These are phyloP conservation scores for Ascosphaera apis DNA, from an alignment of 2,329 filamentous ascomycete species.

Conservation along the genomic window DNA sequence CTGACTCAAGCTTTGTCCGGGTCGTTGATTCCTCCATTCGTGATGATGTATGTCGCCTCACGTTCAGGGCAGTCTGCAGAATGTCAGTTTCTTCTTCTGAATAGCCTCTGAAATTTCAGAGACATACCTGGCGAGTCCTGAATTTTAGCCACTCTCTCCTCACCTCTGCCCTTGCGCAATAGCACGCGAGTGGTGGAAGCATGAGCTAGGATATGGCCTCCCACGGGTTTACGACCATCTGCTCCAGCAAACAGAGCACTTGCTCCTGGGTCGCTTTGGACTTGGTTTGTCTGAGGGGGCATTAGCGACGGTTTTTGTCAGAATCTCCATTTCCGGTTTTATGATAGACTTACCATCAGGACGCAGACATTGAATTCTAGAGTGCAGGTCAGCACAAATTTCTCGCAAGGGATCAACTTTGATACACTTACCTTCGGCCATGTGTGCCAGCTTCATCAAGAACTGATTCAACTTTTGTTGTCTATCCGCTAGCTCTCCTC, in stretches of 20 bases:
- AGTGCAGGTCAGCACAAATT: neutral
- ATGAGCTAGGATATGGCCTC: slow-evolving; percentile 46
- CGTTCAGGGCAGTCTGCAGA: slow-evolving; percentile 39
- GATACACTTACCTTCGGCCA: slow-evolving; percentile 31
- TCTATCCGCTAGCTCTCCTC: slow-evolving; percentile 43
- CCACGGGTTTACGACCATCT: slow-evolving; percentile 43
- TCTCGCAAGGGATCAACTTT: neutral
- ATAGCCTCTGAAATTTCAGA: neutral
- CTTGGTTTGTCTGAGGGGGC: slow-evolving; percentile 37
- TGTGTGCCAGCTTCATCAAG: slow-evolving; percentile 37
- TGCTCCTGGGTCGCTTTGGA: slow-evolving; percentile 46
- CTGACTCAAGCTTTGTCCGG: slow-evolving; percentile 32
- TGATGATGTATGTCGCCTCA: slow-evolving; percentile 48
- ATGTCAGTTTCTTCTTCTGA: slow-evolving; percentile 1
- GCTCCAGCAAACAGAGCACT: slow-evolving; percentile 43
- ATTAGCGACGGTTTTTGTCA: neutral
- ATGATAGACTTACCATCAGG: slow-evolving; percentile 26
- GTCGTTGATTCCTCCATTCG: slow-evolving; percentile 44
- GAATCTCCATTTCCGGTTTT: neutral
- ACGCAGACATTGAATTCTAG: slow-evolving; percentile 44
- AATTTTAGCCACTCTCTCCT: slow-evolving; percentile 47
- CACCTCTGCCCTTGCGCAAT: slow-evolving; percentile 43
- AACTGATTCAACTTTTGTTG: slow-evolving; percentile 46
- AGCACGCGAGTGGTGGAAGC: slow-evolving; percentile 43
- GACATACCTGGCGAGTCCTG: slow-evolving; percentile 39